phyloP scores from a whole-genome alignment of 2,329 filamentous ascomycete genomes.

The Claviceps sp. region DNA sequence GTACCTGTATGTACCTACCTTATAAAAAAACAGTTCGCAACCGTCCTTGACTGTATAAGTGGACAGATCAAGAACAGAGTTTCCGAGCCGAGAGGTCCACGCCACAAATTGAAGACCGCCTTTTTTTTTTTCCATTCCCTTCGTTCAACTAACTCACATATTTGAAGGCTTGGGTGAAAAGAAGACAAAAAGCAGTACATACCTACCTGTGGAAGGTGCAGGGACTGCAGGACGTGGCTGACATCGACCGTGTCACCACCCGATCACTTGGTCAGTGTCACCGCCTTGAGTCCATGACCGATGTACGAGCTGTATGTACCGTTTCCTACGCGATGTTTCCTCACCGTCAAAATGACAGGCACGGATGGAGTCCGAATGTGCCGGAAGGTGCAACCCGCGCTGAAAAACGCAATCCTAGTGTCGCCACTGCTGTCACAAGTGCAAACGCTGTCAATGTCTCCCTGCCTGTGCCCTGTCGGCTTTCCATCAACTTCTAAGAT shows the following conservation, averaged over 20 bases:
- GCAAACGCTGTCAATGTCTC: background rate
- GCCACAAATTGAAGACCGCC: background rate
- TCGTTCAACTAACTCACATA: background rate
- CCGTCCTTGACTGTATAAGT: background rate
- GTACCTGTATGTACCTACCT: background rate
- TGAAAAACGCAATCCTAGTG: background rate
- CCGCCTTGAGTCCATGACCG: background rate
- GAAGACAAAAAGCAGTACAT: background rate
- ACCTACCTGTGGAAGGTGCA: background rate
- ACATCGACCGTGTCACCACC: constrained; percentile 2
- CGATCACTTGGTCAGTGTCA: constrained; percentile 2
- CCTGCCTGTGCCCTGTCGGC: constrained; percentile 1
- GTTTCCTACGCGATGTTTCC: constrained; percentile 4
- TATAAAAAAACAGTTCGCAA: background rate
- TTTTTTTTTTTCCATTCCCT: no score
- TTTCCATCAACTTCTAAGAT: background rate
- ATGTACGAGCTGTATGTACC: background rate
- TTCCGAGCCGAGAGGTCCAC: background rate
- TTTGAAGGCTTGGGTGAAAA: background rate
- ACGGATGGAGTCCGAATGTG: constrained; percentile 1
- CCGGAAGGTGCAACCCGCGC: constrained; percentile 1
- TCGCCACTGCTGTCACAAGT: background rate
- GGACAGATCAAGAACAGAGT: background rate
- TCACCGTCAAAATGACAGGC: constrained; percentile 1
- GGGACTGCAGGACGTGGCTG: background rate